Conservation (phyloP, 1,284 basidiomycete genomes). For the Fomitopsis schrenkii region DNA sequence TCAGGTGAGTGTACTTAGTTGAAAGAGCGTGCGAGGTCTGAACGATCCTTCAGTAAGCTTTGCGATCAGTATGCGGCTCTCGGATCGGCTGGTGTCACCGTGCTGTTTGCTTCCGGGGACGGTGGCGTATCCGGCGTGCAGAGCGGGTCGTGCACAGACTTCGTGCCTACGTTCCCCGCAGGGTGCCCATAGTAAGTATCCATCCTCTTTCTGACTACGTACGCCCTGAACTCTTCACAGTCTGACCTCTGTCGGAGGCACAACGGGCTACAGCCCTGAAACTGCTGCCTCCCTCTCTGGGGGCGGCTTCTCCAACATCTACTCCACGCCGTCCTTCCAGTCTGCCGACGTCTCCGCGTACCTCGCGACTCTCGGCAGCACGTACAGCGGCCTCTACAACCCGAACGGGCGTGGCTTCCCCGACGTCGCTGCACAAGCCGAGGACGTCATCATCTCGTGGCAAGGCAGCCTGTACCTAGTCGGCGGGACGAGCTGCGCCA, state of each 20-base stretch:
- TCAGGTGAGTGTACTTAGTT: too few species aligned
- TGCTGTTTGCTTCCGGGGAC: conserved; percentile 59
- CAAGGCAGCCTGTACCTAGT: conserved; percentile 35
- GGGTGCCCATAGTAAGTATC: conserved; percentile 49
- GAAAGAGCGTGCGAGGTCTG: too few species aligned
- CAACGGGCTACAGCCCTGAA: conserved; percentile 46
- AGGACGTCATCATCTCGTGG: conserved; percentile 24
- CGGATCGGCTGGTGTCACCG: background rate
- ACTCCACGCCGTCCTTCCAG: conserved; percentile 38
- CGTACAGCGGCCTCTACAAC: conserved; percentile 27
- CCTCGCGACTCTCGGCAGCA: conserved; percentile 23
- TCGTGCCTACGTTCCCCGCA: conserved; percentile 70
- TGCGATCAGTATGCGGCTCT: background rate
- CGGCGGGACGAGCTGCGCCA: conserved; percentile 43
- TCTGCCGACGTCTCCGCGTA: conserved; percentile 29
- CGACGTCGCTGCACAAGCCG: conserved; percentile 25
- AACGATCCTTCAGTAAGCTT: background rate
- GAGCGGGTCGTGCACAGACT: conserved; percentile 42
- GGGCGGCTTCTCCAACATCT: conserved; percentile 47
- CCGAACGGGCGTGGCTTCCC: conserved; percentile 27
- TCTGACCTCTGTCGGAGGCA: conserved; percentile 24
- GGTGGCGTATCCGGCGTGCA: conserved; percentile 57
- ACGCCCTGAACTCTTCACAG: conserved; percentile 40
- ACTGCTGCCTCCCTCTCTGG: conserved; percentile 39
- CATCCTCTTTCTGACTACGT: conserved; percentile 18